phyloP scores from a whole-genome alignment of 140 eudicot genomes.

The Bidens hawaiensis region DNA sequence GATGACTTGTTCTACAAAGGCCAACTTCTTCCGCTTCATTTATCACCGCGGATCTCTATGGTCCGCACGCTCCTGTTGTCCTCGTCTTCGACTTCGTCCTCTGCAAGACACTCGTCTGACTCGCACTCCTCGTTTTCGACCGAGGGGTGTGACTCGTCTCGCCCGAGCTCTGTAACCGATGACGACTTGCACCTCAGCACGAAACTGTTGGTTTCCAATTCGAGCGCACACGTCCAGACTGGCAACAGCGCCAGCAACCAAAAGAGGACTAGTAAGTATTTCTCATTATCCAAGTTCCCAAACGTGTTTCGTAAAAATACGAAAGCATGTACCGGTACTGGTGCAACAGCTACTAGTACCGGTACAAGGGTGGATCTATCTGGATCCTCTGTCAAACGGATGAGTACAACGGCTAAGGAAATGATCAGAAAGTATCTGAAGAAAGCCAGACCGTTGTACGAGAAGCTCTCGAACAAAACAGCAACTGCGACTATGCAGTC shows the following conservation, averaged over 20 bases:
- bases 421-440: conserved; percentile 68
- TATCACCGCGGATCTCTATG: conserved; percentile 86
- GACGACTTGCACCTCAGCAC: conserved; percentile 34
- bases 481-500: conserved; percentile 14
- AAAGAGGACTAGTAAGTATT: conserved; percentile 45
- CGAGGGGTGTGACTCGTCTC: conserved; percentile 47
- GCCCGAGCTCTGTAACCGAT: conserved; percentile 57
- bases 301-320: conserved; percentile 63
- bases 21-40: conserved; percentile 91
- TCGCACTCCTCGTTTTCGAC: conserved; percentile 42
- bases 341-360: neutral
- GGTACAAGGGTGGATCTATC: neutral
- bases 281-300: conserved; percentile 61
- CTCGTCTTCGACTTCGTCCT: conserved; percentile 62
- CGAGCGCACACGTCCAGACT: conserved; percentile 5
- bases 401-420: conserved; percentile 58
- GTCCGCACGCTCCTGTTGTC: conserved; percentile 71
- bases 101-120: conserved; percentile 53
- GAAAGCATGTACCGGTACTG: neutral
- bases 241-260: neutral
- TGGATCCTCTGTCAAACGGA: conserved; percentile 44
- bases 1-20: conserved; percentile 96
- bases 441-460: conserved; percentile 69
- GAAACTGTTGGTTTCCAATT: conserved; percentile 3
- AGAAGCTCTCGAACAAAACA: conserved; percentile 51